Evolutionary conservation across 176 grass and related monocot genomes (phyloP), one percentile per base, ranked within the genome.

Genomic region (Avena atlantica): DNA sequence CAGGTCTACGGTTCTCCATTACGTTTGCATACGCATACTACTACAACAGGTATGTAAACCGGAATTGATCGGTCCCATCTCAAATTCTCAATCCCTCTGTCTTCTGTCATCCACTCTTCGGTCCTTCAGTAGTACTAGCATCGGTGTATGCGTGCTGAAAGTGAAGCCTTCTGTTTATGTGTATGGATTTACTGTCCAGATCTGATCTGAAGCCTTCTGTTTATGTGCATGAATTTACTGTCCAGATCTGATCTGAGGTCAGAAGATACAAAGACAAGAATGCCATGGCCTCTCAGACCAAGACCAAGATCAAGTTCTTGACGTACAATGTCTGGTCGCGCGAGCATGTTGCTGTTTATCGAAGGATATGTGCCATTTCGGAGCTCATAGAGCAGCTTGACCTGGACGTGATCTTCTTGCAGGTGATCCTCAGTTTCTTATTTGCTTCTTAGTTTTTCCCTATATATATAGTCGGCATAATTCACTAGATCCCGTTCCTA

Each of bases 391-490:
- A 62, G 52, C 6, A 72, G 19, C 87, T 84, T 44, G 2, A 29
- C 2, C 87, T 64, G 3, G 74, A 84, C n/a, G 61, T 88, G 12
- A 80, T 86, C 6, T 80, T 79, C 76, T 86, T 86, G 60, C 60
- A 62, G 60, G 60, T 62, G 52, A 62, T 62, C 9, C 21, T 62
- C 12, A 62, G 23, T 25, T 62, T 62, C 60, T 24, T 62, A 62
- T 62, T 62, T 24, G 60, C 20, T 61, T 61, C 59, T 61, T 61
- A 23, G 16, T 62, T 62, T 61, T 10, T n/a, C 58, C 58, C 58
- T n/a, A 23, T 61, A 60, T 61, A 59, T 60, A 21, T 60, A 61
- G 58, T 23, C n/a, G 20, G 58, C 58, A 0, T 60, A 16, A 14
- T 55, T 4, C 52, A 55, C 15, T 55, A 14, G 52, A 55, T 55